Conservation (phyloP, 768 basidiomycete species). For the Boletales sp. region DNA sequence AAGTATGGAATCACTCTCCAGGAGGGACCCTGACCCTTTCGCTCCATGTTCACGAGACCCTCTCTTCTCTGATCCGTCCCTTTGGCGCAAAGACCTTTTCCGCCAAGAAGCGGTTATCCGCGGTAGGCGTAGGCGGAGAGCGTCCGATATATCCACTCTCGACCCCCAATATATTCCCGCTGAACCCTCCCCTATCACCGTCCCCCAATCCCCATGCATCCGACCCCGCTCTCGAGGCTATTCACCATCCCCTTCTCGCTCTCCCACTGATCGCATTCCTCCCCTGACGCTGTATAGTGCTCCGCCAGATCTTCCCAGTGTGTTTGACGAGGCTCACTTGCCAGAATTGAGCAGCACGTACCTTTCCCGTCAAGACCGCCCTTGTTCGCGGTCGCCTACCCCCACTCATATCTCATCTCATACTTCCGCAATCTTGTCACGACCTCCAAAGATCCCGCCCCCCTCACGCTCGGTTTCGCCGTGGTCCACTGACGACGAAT, state of each 20-base stretch:
- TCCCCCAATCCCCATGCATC: slow-evolving; percentile 38
- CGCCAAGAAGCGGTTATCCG: slow-evolving; percentile 43
- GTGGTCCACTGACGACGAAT: slow-evolving; percentile 77
- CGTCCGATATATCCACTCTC: slow-evolving; percentile 37
- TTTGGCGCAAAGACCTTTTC: slow-evolving; percentile 55
- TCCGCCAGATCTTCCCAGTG: background rate
- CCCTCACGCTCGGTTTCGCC: slow-evolving; percentile 41
- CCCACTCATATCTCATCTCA: slow-evolving; percentile 32
- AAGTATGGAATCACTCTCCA: slow-evolving; percentile 21
- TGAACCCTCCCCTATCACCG: slow-evolving; percentile 15
- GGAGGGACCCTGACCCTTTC: slow-evolving; percentile 22
- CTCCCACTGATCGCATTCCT: slow-evolving; percentile 37
- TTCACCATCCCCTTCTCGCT: slow-evolving; percentile 48
- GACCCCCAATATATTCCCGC: slow-evolving; percentile 32
- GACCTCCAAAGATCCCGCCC: slow-evolving; percentile 12
- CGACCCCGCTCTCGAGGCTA: slow-evolving; percentile 45
- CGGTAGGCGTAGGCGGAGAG: slow-evolving; percentile 61
- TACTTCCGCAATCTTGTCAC: slow-evolving; percentile 18
- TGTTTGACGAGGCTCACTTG: background rate
- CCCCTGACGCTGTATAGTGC: slow-evolving; percentile 27
- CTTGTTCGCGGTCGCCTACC: slow-evolving; percentile 37
- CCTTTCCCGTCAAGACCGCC: slow-evolving; percentile 5
- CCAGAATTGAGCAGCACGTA: background rate
- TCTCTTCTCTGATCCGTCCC: slow-evolving; percentile 43
- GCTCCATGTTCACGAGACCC: slow-evolving; percentile 40